phyloP scores from a whole-genome alignment of 345 rosid genomes.

The Eucalyptus microcorys region DNA sequence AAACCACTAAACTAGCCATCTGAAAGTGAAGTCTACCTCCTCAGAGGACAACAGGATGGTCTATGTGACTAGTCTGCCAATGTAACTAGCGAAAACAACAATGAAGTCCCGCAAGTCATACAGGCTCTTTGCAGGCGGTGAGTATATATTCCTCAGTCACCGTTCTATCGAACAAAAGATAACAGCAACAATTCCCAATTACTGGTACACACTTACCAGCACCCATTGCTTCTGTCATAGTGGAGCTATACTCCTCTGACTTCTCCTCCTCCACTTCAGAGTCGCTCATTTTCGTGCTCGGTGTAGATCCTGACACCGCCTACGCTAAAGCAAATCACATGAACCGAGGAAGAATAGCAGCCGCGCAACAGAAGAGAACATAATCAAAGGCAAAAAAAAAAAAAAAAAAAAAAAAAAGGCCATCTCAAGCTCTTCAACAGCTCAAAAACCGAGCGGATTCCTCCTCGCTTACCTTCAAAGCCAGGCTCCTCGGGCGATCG shows the following conservation, averaged over 20 bases:
- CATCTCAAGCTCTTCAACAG: not conserved
- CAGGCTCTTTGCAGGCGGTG: not conserved
- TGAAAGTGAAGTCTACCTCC: not conserved
- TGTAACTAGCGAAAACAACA: not conserved
- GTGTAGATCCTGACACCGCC: conserved; percentile 61
- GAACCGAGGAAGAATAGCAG: not conserved
- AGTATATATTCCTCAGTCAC: not conserved
- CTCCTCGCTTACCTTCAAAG: conserved; percentile 34
- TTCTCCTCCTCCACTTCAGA: conserved; percentile 37
- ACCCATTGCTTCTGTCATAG: conserved; percentile 99
- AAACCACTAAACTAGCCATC: not conserved
- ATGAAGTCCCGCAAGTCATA: not conserved
- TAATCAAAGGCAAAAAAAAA: not conserved
- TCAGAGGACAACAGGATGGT: not conserved
- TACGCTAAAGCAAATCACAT: not conserved
- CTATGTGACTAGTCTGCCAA: not conserved
- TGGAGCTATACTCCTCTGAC: conserved; percentile 69
- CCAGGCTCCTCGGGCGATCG: conserved; percentile 7
- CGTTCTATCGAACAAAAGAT: not conserved
- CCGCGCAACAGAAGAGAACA: not conserved
- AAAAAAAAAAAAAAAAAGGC: not conserved
- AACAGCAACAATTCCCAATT: fast-evolving
- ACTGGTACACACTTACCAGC: conserved; percentile 44
- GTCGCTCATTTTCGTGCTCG: conserved; percentile 39
- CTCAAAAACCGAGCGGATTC: not conserved